A percentile compares a stretch with the other conserved stretches of the same genome.
Evolutionary conservation across 495 filamentous ascomycete species (phyloP).

Genomic region (Bryoglossum gracile): DNA sequence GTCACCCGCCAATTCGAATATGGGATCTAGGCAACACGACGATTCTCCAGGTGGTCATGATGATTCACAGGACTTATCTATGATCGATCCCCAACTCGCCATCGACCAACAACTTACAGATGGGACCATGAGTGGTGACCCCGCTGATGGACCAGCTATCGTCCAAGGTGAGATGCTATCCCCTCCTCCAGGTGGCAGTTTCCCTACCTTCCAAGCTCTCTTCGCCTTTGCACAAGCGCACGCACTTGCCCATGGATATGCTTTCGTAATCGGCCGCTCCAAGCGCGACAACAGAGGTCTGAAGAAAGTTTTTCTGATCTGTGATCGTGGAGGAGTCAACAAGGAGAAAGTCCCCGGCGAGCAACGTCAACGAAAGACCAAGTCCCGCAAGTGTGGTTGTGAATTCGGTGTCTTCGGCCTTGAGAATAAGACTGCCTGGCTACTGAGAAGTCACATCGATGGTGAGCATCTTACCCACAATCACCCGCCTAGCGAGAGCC

Average conservation of each 20-base stretch:
- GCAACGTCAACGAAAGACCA: constrained; percentile 47
- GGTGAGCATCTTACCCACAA: constrained; percentile 43
- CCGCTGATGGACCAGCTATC: background rate
- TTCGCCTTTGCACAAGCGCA: constrained; percentile 45
- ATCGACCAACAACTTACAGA: constrained; percentile 21
- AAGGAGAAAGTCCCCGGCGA: constrained; percentile 40
- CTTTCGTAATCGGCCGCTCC: constrained; percentile 49
- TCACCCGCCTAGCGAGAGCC: constrained; percentile 49
- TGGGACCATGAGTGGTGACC: constrained; percentile 4
- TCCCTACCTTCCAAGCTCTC: constrained; percentile 45
- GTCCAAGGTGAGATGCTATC: constrained; percentile 36
- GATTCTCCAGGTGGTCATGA: constrained; percentile 2
- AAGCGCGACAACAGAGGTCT: constrained; percentile 48
- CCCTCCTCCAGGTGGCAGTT: constrained; percentile 47
- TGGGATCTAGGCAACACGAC: constrained; percentile 16
- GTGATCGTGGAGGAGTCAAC: constrained; percentile 45
- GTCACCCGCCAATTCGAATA: constrained; percentile 10
- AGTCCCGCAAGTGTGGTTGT: constrained; percentile 50
- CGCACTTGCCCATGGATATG: constrained; percentile 50
- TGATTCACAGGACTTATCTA: constrained; percentile 20
- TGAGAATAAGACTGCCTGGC: constrained; percentile 50
- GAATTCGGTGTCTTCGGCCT: constrained; percentile 52
- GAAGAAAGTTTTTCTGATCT: constrained; percentile 52
- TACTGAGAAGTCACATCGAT: constrained; percentile 46
- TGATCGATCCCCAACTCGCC: constrained; percentile 25